A percentile compares a stretch with the other conserved stretches of the same genome.
Evolutionary conservation across 768 basidiomycete species (phyloP).

Genomic region (Lactarius quietus): DNA sequence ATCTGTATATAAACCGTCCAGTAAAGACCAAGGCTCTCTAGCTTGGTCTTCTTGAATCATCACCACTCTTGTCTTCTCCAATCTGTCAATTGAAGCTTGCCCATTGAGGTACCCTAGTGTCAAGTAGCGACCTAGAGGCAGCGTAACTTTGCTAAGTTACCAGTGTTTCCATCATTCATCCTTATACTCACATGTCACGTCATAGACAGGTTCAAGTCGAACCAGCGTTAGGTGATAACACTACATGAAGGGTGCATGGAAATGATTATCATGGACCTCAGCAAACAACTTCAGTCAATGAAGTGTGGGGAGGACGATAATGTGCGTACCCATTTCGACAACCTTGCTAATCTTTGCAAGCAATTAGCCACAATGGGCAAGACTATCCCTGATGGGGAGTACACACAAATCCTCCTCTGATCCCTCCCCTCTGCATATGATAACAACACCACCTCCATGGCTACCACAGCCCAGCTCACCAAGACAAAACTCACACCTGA

Average conservation of each 20-base stretch:
- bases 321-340: constrained; percentile 30
- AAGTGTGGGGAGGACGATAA: constrained; percentile 35
- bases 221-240: too few species aligned
- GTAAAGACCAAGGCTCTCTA: too few species aligned
- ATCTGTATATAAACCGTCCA: too few species aligned
- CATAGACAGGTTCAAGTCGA: too few species aligned
- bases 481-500: constrained; percentile 14
- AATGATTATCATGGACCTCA: constrained; percentile 34
- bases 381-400: constrained; percentile 35
- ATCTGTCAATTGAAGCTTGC: too few species aligned
- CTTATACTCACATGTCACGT: too few species aligned
- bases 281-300: constrained; percentile 29
- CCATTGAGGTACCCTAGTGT: too few species aligned
- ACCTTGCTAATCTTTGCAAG: constrained; percentile 32
- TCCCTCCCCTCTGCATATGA: constrained; percentile 38
- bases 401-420: constrained; percentile 34
- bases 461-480: constrained; percentile 28
- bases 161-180: too few species aligned
- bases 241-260: constrained; percentile 31
- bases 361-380: constrained; percentile 35
- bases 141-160: too few species aligned
- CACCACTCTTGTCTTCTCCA: too few species aligned
- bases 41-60: too few species aligned
- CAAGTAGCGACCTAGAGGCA: too few species aligned
- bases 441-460: constrained; percentile 33